Evolutionary conservation across 2,329 filamentous ascomycete genomes (phyloP), one percentile per base, ranked within the genome.

Genomic region (Arthrobotrys musiformis): DNA sequence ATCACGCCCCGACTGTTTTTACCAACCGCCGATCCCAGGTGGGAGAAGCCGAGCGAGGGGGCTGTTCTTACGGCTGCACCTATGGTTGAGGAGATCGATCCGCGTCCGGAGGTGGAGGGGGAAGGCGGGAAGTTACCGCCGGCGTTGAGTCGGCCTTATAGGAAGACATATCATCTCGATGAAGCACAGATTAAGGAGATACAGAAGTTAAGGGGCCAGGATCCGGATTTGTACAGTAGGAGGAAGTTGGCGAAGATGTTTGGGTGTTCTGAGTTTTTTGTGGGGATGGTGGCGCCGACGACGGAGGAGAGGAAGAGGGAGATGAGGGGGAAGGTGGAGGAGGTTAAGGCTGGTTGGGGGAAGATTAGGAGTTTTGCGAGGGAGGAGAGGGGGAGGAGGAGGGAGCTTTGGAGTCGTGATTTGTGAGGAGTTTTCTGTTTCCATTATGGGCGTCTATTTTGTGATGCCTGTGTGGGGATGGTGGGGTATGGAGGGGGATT

Each of bases 1-100:
- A 88, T 90, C 81, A 91, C 90, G 1, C 90, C 90, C 1, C 83
- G 86, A 28, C 89, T 90, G 79, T 91, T 91, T 82, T 85, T 91
- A 6, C 90, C 90, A 4, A 82, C 85, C 66, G 84, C 85, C 79
- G 90, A 91, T 83, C 84, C 85, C 22, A 85, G 89, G 69, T 84
- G 58, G 44, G 40, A 56, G 24, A 15, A 46, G 8, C 64, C 75
- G 22, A 40, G 44, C 11, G 24, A 40, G 4, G 54, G 42, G 2
- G 67, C 74, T 67, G 70, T 81, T 24, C 68, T 79, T 66, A 80
- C 80, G 78, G 78, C 61, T 81, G 79, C 33, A 80, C 76, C 73
- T 79, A 62, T 79, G 79, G 42, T 67, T 81, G 3, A 79, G 69
- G 50, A 61, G 70, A 40, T 79, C 11, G 30, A 9, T 17, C 35